Percentiles rank a stretch among this genome's conserved stretches.
phyloP scores from a whole-genome alignment of 1,139 yeast species.

The Schwanniomyces etchellsii region DNA sequence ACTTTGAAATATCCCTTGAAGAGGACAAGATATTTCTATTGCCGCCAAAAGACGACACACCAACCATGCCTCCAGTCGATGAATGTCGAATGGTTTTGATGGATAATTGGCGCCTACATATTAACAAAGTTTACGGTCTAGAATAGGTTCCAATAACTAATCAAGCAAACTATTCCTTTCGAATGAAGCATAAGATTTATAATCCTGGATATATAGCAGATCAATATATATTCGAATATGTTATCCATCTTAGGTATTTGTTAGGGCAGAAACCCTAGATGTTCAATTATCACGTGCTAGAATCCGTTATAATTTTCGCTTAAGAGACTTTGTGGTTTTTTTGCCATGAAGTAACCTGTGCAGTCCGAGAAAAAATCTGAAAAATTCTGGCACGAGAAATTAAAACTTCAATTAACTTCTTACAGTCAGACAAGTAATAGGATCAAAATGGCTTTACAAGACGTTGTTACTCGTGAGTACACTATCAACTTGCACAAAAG shows the following conservation, averaged over 20 bases:
- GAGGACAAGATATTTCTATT: conserved; percentile 1
- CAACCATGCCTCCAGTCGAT: background rate
- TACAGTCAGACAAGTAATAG: conserved; percentile 5
- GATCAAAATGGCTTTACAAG: conserved; percentile 84
- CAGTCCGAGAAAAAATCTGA: conserved; percentile 4
- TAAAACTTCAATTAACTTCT: conserved; percentile 3
- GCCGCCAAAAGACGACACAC: background rate
- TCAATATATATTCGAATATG: too few species aligned
- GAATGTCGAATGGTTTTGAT: background rate
- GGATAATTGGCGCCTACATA: conserved; percentile 11
- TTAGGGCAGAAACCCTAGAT: too few species aligned
- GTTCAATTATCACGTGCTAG: conserved; percentile 1
- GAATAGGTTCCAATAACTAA: conserved; percentile 9
- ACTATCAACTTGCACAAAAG: conserved; percentile 99
- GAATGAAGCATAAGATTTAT: too few species aligned
- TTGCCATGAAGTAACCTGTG: background rate
- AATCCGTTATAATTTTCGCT: background rate
- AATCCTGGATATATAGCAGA: too few species aligned
- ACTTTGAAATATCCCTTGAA: conserved; percentile 10
- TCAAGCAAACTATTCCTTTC: too few species aligned
- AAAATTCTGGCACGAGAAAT: conserved; percentile 6
- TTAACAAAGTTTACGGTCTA: conserved; percentile 17
- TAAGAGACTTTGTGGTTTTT: background rate
- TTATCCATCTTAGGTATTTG: too few species aligned
- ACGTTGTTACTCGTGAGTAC: conserved; percentile 99